Percentiles rank a stretch among this genome's conserved stretches.
These are phyloP conservation scores for Plasmodium fragile DNA, from an alignment of 169 alveolate genomes.

Conservation along the genomic window DNA sequence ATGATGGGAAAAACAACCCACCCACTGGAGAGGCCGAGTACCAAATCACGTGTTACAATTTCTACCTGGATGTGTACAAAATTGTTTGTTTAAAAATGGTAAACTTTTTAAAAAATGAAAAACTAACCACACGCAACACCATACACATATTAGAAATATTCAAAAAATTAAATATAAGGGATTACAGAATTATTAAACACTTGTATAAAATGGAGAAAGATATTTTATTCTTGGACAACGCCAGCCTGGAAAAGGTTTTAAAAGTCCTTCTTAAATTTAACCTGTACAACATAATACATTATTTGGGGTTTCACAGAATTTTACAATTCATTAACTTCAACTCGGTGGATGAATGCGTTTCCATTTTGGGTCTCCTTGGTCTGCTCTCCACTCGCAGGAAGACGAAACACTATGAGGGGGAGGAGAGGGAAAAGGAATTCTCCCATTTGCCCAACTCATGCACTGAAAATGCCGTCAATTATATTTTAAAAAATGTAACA, in stretches of 20 bases:
- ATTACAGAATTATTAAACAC: constrained; percentile 52
- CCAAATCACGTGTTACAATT: constrained; percentile 28
- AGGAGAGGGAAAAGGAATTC: background rate
- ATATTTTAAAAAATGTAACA: constrained; percentile 40
- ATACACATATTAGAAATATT: constrained; percentile 37
- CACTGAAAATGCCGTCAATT: constrained; percentile 27
- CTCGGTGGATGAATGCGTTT: constrained; percentile 44
- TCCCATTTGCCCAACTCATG: background rate
- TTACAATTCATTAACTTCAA: constrained; percentile 33
- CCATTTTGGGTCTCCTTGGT: constrained; percentile 28
- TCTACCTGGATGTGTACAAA: constrained; percentile 58
- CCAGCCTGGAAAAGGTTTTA: constrained; percentile 21
- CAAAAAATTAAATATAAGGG: constrained; percentile 67
- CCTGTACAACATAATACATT: constrained; percentile 29
- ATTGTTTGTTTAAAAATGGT: constrained; percentile 41
- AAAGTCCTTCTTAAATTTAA: constrained; percentile 54
- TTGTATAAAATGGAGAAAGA: constrained; percentile 43
- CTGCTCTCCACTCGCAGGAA: background rate
- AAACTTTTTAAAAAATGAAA: constrained; percentile 13
- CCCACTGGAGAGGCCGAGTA: background rate
- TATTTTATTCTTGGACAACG: constrained; percentile 24
- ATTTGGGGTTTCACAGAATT: constrained; percentile 22
- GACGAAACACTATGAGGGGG: background rate
- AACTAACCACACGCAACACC: background rate
- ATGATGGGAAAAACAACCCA: background rate